Evolutionary conservation across 768 basidiomycete species (phyloP), one percentile per base, ranked within the genome.

Genomic region (Amanita rimosa): DNA sequence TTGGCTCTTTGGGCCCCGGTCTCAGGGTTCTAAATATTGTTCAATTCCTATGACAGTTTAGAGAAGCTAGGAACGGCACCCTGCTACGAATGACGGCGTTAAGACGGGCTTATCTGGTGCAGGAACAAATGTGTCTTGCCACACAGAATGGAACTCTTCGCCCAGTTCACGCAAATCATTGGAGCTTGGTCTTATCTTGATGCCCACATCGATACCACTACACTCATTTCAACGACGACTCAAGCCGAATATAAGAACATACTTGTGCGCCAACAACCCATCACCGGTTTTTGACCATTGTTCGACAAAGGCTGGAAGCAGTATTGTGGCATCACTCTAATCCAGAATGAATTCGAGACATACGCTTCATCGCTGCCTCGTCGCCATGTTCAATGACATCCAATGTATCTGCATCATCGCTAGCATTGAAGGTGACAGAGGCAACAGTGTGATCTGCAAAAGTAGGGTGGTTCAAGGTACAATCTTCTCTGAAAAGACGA

Each of bases 231-330:
- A 66, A 56, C n/a, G 35, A 8, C 51, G 8, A 53, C 19, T 5
- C 40, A 22, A 22, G 24, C 13, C 1, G 39, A 17, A 10, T 29
- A 21, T 27, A 36, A 22, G 10, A 44, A 50, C 69, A 2, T 26
- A 81, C 83, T 76, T 83, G 53, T 74, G 68, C 1, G 77, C 67
- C 54, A 83, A 64, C 36, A 74, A 56, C 2, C 79, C 78, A 27
- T 58, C 66, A 0, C 75, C 78, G 0, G 57, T 57, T 26, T 56
- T 54, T 2, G 39, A 45, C 67, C 67, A 71, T 27, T 58, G 49
- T 7, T 64, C 54, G 22, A 54, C 51, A 44, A 56, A 45, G 8
- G 50, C 63, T 64, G 26, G 17, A 11, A 17, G 33, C 6, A 10
- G 6, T 10, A 36, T 26, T 6, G 3, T 16, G 6, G n/a, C 1